Evolutionary conservation across 1,284 basidiomycete species (phyloP).

Genomic region (Austroboletus novae-zelandiae): DNA sequence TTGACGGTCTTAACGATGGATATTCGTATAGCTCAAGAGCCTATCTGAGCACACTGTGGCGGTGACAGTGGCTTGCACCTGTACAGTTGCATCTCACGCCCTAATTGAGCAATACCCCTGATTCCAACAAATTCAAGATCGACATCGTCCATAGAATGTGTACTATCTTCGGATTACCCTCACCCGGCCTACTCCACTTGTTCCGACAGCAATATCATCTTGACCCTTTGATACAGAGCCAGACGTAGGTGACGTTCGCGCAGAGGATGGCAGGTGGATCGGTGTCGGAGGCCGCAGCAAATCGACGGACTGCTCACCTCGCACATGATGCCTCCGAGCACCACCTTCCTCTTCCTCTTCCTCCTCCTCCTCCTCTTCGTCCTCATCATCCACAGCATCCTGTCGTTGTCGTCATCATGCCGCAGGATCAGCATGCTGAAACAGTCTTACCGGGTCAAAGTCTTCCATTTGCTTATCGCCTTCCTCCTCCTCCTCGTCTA

Average conservation of each 20-base stretch:
- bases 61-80: conserved; percentile 36
- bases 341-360: conserved; percentile 54
- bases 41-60: conserved; percentile 24
- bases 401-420: conserved; percentile 16
- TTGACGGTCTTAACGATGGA: conserved; percentile 56
- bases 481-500: conserved; percentile 62
- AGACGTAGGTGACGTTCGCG: conserved; percentile 47
- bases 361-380: conserved; percentile 65
- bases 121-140: conserved; percentile 1
- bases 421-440: not conserved
- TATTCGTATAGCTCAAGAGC: conserved; percentile 15
- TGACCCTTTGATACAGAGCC: conserved; percentile 36
- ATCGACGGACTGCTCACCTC: conserved; percentile 34
- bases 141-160: too few relatives aligned
- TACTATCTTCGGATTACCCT: conserved; percentile 45
- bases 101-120: conserved; percentile 14
- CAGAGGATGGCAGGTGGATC: conserved; percentile 38
- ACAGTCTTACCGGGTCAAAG: conserved; percentile 69
- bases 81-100: conserved; percentile 39
- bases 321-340: conserved; percentile 31
- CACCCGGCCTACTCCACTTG: conserved; percentile 39
- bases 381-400: conserved; percentile 41
- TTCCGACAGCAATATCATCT: conserved; percentile 27
- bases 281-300: conserved; percentile 34
- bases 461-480: conserved; percentile 77